These are phyloP conservation scores for Eucalyptus leucophloia DNA, from an alignment of 345 rosid genomes.

Conservation along the genomic window DNA sequence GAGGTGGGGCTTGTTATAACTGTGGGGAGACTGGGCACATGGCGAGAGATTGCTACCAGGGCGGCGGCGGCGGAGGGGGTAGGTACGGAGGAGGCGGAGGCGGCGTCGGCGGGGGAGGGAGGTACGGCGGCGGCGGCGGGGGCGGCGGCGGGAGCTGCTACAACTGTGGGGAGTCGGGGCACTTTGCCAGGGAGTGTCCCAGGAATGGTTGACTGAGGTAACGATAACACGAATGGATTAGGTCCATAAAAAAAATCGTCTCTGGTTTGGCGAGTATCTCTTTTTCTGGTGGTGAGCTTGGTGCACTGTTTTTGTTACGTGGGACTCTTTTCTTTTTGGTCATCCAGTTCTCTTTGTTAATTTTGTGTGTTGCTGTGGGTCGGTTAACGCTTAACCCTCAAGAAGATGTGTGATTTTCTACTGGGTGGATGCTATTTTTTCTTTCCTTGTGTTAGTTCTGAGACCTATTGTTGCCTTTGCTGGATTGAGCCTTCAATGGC, in stretches of 20 bases:
- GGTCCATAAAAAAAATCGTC: not conserved
- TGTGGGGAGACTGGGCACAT: constrained; percentile 36
- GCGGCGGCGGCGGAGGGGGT: constrained; percentile 14
- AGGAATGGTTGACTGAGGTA: constrained; percentile 27
- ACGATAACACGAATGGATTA: not conserved
- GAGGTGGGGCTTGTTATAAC: constrained; percentile 34
- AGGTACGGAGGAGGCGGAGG: constrained; percentile 6
- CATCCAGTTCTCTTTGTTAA: not conserved
- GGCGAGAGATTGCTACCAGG: constrained; percentile 38
- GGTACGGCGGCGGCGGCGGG: not conserved
- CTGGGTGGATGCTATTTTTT: not conserved
- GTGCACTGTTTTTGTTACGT: not conserved
- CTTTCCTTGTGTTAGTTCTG: not conserved
- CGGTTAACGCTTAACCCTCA: not conserved
- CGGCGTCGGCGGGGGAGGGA: constrained; percentile 7
- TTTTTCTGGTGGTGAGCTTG: not conserved
- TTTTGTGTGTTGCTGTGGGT: not conserved
- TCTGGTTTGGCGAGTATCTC: not conserved
- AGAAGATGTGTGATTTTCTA: not conserved
- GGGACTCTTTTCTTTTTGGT: not conserved
- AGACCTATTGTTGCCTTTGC: not conserved
- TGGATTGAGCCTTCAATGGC: not conserved
- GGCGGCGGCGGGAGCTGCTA: constrained; percentile 45
- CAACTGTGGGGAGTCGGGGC: constrained; percentile 73
- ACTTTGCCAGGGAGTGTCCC: constrained; percentile 83